These are phyloP conservation scores for Penicillium paxilli DNA, from an alignment of 495 filamentous ascomycete species.

Conservation along the genomic window DNA sequence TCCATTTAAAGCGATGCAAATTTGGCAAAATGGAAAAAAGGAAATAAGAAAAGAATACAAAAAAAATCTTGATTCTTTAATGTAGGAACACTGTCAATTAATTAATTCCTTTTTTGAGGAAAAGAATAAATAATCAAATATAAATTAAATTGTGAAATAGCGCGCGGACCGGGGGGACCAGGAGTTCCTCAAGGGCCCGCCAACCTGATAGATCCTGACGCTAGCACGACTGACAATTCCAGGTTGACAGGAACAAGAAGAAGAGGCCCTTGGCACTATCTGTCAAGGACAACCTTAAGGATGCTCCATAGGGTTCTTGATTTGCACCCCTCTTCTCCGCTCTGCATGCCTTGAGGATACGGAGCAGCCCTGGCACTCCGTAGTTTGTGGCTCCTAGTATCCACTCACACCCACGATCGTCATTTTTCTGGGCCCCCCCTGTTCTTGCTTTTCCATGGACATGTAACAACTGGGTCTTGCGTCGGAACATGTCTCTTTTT, in stretches of 20 bases:
- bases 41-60: background rate
- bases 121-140: constrained; percentile 6
- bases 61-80: background rate
- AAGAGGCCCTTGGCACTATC: constrained; percentile 36
- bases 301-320: constrained; percentile 21
- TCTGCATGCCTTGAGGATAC: constrained; percentile 26
- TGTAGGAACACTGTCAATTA: background rate
- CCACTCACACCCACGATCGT: constrained; percentile 43
- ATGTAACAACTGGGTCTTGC: constrained; percentile 25
- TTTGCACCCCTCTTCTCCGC: constrained; percentile 23
- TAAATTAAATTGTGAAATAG: constrained; percentile 1
- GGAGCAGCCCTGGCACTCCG: constrained; percentile 17
- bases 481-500: constrained; percentile 20
- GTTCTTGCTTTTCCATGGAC: constrained; percentile 36
- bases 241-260: constrained; percentile 26
- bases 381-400: constrained; percentile 37
- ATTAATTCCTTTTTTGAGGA: background rate
- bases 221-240: constrained; percentile 18
- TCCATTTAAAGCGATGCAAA: background rate
- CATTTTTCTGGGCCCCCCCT: constrained; percentile 39
- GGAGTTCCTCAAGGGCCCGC: constrained; percentile 21
- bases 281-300: constrained; percentile 40
- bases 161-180: constrained; percentile 8
- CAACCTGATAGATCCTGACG: constrained; percentile 24
- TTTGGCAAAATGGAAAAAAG: background rate